phyloP scores from a whole-genome alignment of 805 yeast species.

The Candida incommunis region DNA sequence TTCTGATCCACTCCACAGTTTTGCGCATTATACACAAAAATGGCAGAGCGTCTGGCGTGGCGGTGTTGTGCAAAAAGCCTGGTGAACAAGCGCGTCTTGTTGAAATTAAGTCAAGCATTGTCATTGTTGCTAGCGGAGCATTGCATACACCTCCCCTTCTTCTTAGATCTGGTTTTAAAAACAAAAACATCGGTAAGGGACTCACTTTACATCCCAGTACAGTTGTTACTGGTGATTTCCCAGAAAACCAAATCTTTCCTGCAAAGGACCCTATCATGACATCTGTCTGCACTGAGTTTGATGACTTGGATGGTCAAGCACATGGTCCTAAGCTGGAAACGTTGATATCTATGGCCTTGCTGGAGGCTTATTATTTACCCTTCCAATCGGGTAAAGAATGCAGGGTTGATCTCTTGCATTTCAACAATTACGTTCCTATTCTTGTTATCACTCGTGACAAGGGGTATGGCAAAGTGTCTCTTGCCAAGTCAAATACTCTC shows the following conservation, averaged over 20 bases:
- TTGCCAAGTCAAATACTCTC: neutral
- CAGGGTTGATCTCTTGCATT: conserved; percentile 23
- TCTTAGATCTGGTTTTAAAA: conserved; percentile 34
- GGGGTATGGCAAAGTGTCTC: conserved; percentile 11
- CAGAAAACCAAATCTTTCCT: conserved; percentile 25
- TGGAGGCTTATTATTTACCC: conserved; percentile 28
- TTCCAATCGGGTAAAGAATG: conserved; percentile 26
- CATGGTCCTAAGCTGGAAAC: conserved; percentile 43
- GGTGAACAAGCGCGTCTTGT: conserved; percentile 6
- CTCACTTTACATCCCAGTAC: conserved; percentile 39
- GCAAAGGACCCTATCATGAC: conserved; percentile 35
- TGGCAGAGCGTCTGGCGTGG: conserved; percentile 33
- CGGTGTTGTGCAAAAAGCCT: conserved; percentile 21
- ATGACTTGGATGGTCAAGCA: conserved; percentile 36
- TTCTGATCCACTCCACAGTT: conserved; percentile 33
- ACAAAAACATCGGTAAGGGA: conserved; percentile 35
- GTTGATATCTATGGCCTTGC: conserved; percentile 30
- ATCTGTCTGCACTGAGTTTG: conserved; percentile 30
- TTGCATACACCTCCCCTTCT: conserved; percentile 35
- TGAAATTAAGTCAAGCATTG: conserved; percentile 29
- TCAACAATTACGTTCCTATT: conserved; percentile 26
- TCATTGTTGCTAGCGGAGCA: conserved; percentile 33
- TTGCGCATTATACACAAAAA: conserved; percentile 23
- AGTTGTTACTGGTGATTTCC: conserved; percentile 27
- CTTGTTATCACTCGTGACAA: conserved; percentile 34